These are phyloP conservation scores for Handroanthus guayacan DNA, from an alignment of 257 asterid genomes.

Conservation along the genomic window DNA sequence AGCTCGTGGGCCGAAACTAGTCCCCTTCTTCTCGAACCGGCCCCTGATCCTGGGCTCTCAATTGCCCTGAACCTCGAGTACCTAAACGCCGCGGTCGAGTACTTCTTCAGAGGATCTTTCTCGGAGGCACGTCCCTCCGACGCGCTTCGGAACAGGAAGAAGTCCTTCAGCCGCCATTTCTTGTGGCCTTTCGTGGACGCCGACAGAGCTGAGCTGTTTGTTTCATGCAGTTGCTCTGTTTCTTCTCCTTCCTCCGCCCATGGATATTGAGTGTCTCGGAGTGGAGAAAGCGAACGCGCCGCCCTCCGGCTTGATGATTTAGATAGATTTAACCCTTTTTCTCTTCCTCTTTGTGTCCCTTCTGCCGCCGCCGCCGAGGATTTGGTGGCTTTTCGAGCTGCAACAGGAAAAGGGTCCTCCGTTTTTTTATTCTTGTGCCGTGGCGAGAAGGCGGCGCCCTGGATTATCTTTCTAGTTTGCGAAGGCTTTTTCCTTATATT, in stretches of 20 bases:
- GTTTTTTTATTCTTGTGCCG: slow-evolving; percentile 26
- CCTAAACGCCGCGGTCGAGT: slow-evolving; percentile 37
- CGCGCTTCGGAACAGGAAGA: slow-evolving; percentile 57
- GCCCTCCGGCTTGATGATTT: slow-evolving; percentile 56
- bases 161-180: slow-evolving; percentile 55
- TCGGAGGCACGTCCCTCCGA: slow-evolving; percentile 59
- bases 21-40: slow-evolving; percentile 47
- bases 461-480: slow-evolving; percentile 26
- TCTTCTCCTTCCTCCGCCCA: slow-evolving; percentile 68
- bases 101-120: slow-evolving; percentile 55
- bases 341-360: slow-evolving; percentile 59
- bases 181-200: slow-evolving; percentile 36
- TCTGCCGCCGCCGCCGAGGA: slow-evolving; percentile 26
- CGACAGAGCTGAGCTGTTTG: slow-evolving; percentile 27
- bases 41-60: slow-evolving; percentile 53
- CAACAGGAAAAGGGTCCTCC: slow-evolving; percentile 17
- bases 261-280: slow-evolving; percentile 44
- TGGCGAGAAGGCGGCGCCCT: slow-evolving; percentile 44
- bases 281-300: slow-evolving; percentile 73
- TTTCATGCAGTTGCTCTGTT: slow-evolving; percentile 31
- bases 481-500: background rate
- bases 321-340: slow-evolving; percentile 31
- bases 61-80: slow-evolving; percentile 35
- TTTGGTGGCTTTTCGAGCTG: background rate
- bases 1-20: slow-evolving; percentile 76